Evolutionary conservation across 768 basidiomycete species (phyloP).

Genomic region (Neoboletus subvelutipes): DNA sequence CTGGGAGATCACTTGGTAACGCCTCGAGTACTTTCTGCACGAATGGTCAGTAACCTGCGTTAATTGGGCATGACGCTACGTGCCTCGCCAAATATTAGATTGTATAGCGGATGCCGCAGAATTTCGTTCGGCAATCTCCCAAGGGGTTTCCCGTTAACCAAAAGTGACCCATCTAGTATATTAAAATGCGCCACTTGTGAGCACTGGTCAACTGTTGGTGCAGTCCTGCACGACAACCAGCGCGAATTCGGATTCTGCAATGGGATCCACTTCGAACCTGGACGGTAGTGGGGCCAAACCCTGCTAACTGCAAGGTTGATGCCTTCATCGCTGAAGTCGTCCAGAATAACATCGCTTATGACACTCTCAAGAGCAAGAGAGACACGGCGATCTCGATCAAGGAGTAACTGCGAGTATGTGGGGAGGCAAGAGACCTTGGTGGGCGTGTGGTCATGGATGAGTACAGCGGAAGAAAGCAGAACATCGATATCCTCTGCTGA

Average conservation of each 20-base stretch:
- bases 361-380: conserved; percentile 26
- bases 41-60: too few species aligned
- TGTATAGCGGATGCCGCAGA: conserved; percentile 10
- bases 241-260: conserved; percentile 12
- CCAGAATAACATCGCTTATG: conserved; percentile 2
- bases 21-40: too few species aligned
- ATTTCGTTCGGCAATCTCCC: conserved; percentile 24
- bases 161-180: conserved; percentile 25
- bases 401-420: conserved; percentile 14
- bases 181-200: conserved; percentile 27
- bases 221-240: conserved; percentile 27
- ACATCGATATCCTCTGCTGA: conserved; percentile 23
- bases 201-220: neutral
- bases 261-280: conserved; percentile 21
- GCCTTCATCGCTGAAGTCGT: conserved; percentile 3
- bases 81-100: too few species aligned
- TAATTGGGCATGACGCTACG: too few species aligned
- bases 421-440: conserved; percentile 4
- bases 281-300: conserved; percentile 29
- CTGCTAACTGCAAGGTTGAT: conserved; percentile 18
- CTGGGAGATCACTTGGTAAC: too few species aligned
- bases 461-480: conserved; percentile 27
- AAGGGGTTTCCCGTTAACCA: conserved; percentile 29
- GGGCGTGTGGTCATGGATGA: conserved; percentile 29
- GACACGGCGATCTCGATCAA: conserved; percentile 33